A percentile compares a stretch with the other conserved stretches of the same genome.
Conservation (phyloP, 2,329 filamentous ascomycete species). For the Colletotrichum melonis region DNA sequence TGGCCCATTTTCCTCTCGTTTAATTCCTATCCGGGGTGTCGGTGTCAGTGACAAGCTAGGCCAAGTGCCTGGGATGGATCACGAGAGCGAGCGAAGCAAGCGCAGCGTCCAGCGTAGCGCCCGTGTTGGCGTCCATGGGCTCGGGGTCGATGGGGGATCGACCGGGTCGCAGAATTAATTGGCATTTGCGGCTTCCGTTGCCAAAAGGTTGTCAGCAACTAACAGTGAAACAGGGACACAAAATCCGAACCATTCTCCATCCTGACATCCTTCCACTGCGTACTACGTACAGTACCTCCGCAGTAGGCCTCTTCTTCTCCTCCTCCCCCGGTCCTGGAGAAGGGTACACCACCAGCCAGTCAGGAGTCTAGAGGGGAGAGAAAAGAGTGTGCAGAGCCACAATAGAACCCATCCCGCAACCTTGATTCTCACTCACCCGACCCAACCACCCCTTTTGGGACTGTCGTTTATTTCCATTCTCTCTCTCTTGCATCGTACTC, state of each 20-base stretch:
- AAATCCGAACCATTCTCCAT: neutral
- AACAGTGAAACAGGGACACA: conserved; percentile 33
- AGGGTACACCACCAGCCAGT: too few species aligned
- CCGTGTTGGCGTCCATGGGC: neutral
- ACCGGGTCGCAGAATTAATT: conserved; percentile 22
- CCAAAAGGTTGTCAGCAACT: conserved; percentile 12
- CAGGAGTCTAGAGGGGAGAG: neutral
- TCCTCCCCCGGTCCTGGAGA: neutral
- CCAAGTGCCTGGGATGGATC: neutral
- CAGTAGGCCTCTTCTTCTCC: too few species aligned
- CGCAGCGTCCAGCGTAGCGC: conserved; percentile 7
- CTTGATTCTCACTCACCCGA: neutral
- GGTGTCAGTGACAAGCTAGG: neutral
- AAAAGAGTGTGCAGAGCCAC: neutral
- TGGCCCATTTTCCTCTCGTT: neutral
- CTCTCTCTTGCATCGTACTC: neutral
- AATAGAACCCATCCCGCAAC: neutral
- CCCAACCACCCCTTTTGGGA: neutral
- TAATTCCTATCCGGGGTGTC: neutral
- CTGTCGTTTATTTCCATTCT: neutral
- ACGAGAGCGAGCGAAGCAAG: conserved; percentile 1
- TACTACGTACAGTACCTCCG: too few species aligned
- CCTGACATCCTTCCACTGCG: neutral
- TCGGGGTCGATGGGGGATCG: conserved; percentile 21
- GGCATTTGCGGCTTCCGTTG: neutral